Conservation (phyloP, 306 rosid genomes). For the Biancaea sappan region DNA sequence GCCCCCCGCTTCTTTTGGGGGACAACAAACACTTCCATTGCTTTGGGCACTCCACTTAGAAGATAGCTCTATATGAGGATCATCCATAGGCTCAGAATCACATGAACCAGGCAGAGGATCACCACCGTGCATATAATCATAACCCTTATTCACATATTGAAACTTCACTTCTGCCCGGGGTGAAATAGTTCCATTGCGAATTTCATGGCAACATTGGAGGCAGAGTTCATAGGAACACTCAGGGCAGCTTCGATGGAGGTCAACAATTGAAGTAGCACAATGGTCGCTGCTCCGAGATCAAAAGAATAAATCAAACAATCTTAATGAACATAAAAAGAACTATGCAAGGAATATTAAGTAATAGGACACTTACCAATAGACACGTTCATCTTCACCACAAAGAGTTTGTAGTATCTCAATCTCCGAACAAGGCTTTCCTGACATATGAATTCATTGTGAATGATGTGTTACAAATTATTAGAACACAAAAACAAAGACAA, state of each 20-base stretch:
- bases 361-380: slow-evolving; percentile 64
- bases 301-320: slow-evolving; percentile 9
- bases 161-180: slow-evolving; percentile 55
- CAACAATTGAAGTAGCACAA: slow-evolving; percentile 86
- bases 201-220: slow-evolving; percentile 70
- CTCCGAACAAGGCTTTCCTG: slow-evolving; percentile 52
- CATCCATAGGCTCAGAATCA: slow-evolving; percentile 37
- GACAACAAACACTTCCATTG: slow-evolving; percentile 63
- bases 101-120: slow-evolving; percentile 47
- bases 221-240: slow-evolving; percentile 72
- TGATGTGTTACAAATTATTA: slow-evolving; percentile 12
- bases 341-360: slow-evolving; percentile 10
- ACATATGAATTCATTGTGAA: slow-evolving; percentile 30
- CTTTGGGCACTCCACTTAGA: slow-evolving; percentile 50
- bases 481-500: slow-evolving; percentile 31
- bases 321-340: slow-evolving; percentile 28
- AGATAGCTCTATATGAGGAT: slow-evolving; percentile 37
- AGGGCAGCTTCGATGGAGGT: slow-evolving; percentile 79
- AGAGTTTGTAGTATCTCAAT: slow-evolving; percentile 55
- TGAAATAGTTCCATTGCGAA: slow-evolving; percentile 57
- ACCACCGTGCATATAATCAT: slow-evolving; percentile 81
- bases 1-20: slow-evolving; percentile 68
- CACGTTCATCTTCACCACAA: slow-evolving; percentile 66
- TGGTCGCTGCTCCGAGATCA: slow-evolving; percentile 59
- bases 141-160: slow-evolving; percentile 64